Percentiles rank a stretch among this genome's conserved stretches.
These are phyloP conservation scores for Claviceps sp. DNA, from an alignment of 2,329 filamentous ascomycete species.

Conservation along the genomic window DNA sequence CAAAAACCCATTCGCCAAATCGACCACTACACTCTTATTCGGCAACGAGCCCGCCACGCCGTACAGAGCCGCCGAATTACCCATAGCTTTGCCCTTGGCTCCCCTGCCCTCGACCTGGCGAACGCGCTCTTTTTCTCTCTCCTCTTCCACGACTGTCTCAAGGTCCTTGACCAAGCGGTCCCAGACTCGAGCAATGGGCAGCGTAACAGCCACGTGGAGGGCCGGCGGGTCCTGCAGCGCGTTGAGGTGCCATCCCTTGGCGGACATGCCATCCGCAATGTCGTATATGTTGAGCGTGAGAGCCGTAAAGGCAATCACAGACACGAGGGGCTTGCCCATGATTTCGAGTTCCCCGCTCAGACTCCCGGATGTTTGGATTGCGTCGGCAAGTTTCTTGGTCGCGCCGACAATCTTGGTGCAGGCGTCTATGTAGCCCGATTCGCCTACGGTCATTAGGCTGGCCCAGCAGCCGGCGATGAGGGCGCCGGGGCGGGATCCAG, in stretches of 20 bases:
- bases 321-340: slow-evolving; percentile 75
- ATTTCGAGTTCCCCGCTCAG: slow-evolving; percentile 64
- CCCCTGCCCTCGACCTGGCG: slow-evolving; percentile 56
- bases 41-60: slow-evolving; percentile 90
- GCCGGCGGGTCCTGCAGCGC: slow-evolving; percentile 83
- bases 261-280: slow-evolving; percentile 75
- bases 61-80: slow-evolving; percentile 79
- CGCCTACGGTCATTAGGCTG: slow-evolving; percentile 75
- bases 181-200: slow-evolving; percentile 70
- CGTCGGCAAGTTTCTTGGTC: slow-evolving; percentile 66
- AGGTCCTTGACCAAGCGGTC: slow-evolving; percentile 67
- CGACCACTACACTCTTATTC: slow-evolving; percentile 88
- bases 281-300: slow-evolving; percentile 85
- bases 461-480: slow-evolving; percentile 96
- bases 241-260: slow-evolving; percentile 88
- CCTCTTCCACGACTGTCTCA: slow-evolving; percentile 51
- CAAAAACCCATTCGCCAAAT: slow-evolving; percentile 80
- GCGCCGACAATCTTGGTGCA: slow-evolving; percentile 81
- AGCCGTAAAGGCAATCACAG: slow-evolving; percentile 79
- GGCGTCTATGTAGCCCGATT: slow-evolving; percentile 74
- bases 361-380: slow-evolving; percentile 54
- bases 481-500: slow-evolving; percentile 82
- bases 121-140: slow-evolving; percentile 70
- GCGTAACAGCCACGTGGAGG: slow-evolving; percentile 85
- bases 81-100: slow-evolving; percentile 51